Percentiles rank a stretch among this genome's conserved stretches.
phyloP scores from a whole-genome alignment of 129 eudicot species.

The Scalesia atractyloides region DNA sequence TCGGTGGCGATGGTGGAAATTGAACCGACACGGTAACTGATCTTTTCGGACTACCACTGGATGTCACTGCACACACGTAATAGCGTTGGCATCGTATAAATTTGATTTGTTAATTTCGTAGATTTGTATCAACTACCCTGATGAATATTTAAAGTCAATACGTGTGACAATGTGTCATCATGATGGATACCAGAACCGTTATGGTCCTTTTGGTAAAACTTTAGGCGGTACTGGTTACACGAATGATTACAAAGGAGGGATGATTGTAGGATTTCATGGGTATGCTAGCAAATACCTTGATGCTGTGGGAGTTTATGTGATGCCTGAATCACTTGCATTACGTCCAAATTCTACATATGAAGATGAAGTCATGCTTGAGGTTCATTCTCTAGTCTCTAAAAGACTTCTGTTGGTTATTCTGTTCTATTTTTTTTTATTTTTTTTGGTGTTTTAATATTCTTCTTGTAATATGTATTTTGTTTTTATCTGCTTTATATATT shows the following conservation, averaged over 20 bases:
- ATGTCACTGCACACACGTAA: no score
- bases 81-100: no score
- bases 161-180: no score
- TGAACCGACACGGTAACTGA: no score
- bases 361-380: background rate
- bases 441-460: background rate
- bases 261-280: conserved; percentile 13
- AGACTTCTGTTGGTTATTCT: background rate
- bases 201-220: conserved; percentile 36
- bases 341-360: background rate
- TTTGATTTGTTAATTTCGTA: no score
- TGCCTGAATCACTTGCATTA: background rate
- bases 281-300: background rate
- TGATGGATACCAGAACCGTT: conserved; percentile 8
- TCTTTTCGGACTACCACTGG: no score
- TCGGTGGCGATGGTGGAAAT: no score
- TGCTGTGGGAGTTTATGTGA: background rate
- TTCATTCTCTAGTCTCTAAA: background rate
- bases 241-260: conserved; percentile 13
- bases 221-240: conserved; percentile 15
- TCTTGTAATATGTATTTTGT: background rate
- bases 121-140: no score
- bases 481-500: background rate
- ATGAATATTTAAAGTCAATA: no score
- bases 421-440: no score